phyloP scores from a whole-genome alignment of 257 asterid genomes.

The Przewalskia tangutica region DNA sequence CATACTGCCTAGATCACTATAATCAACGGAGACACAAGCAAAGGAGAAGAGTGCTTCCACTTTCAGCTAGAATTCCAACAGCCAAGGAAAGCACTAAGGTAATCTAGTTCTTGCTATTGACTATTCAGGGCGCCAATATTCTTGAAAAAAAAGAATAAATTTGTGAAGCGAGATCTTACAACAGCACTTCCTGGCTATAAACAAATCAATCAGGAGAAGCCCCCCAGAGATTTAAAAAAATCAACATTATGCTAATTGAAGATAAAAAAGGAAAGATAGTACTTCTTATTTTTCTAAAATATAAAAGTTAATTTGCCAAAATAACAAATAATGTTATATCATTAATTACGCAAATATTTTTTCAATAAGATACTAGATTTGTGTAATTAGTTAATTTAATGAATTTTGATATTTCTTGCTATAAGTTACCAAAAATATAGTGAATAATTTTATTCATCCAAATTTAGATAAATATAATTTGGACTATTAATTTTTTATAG shows the following conservation, averaged over 20 bases:
- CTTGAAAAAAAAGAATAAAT: background rate
- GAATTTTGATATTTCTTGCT: background rate
- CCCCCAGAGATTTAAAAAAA: background rate
- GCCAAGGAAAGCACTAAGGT: background rate
- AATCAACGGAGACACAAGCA: background rate
- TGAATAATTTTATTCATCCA: background rate
- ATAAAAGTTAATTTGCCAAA: background rate
- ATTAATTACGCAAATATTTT: background rate
- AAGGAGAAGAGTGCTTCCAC: background rate
- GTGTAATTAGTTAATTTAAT: background rate
- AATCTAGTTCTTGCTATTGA: background rate
- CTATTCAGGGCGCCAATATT: background rate
- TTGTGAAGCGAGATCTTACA: background rate
- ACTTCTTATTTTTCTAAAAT: no score
- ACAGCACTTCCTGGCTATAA: background rate
- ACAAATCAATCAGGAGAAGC: background rate
- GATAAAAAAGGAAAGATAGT: no score
- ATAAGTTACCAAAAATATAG: background rate
- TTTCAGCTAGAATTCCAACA: background rate
- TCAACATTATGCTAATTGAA: background rate
- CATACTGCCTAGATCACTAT: background rate
- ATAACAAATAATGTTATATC: background rate
- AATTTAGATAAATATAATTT: background rate
- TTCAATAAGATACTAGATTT: no score
- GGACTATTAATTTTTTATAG: no score